Evolutionary conservation across 768 basidiomycete species (phyloP).

Genomic region (Phlegmacium glaucopus): DNA sequence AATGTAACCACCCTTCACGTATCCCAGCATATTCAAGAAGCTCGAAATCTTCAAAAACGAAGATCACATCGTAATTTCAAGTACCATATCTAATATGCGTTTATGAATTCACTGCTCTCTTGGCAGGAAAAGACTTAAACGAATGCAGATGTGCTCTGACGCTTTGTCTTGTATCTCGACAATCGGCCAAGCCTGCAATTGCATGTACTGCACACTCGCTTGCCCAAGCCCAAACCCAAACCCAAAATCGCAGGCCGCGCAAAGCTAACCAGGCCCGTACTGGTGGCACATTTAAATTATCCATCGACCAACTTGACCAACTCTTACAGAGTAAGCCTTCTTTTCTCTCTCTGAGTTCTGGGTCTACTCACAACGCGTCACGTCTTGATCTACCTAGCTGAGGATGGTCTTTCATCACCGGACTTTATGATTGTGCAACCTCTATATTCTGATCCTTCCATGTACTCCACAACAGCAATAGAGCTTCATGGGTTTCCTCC

Average conservation of each 20-base stretch:
- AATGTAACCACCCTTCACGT: conserved; percentile 17
- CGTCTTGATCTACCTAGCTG: conserved; percentile 29
- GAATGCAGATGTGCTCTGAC: conserved; percentile 30
- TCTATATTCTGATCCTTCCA: conserved; percentile 30
- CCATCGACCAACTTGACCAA: conserved; percentile 42
- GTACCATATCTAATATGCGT: neutral
- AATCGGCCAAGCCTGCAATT: conserved; percentile 63
- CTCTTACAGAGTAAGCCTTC: conserved; percentile 55
- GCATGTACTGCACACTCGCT: conserved; percentile 51
- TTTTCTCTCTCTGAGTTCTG: neutral
- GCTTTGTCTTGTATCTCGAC: conserved; percentile 54
- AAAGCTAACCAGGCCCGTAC: conserved; percentile 17
- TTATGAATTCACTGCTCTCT: neutral
- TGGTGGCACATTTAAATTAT: conserved; percentile 28
- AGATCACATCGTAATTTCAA: neutral
- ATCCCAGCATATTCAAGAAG: conserved; percentile 5
- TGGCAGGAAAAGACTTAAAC: conserved; percentile 1
- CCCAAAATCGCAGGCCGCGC: conserved; percentile 12
- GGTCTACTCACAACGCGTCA: conserved; percentile 4
- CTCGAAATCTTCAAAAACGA: neutral
- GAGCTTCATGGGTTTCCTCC: conserved; percentile 79
- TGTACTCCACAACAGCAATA: conserved; percentile 39
- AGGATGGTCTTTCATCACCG: conserved; percentile 57
- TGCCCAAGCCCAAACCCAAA: conserved; percentile 28
- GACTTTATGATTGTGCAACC: conserved; percentile 78